Percentiles rank a stretch among this genome's conserved stretches.
These are phyloP conservation scores for Xerocomellus dryophilus DNA, from an alignment of 768 basidiomycete species.

Conservation along the genomic window DNA sequence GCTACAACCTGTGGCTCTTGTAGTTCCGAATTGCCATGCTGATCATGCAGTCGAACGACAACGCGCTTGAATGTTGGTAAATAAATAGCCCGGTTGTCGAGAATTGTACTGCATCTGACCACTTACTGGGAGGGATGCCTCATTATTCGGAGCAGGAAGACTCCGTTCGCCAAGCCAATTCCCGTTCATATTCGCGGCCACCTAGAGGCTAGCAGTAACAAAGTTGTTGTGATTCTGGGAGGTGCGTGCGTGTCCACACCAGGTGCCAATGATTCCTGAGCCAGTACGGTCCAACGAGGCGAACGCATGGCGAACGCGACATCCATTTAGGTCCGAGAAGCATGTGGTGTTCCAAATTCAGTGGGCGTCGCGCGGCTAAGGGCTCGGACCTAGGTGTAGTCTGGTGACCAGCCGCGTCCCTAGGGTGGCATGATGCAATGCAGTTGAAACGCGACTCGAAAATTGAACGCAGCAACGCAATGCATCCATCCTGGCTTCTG, in stretches of 20 bases:
- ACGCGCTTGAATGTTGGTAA: conserved; percentile 9
- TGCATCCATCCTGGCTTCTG: background rate
- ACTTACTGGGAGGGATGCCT: conserved; percentile 3
- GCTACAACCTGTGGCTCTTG: conserved; percentile 3
- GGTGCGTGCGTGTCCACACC: background rate
- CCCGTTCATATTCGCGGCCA: background rate
- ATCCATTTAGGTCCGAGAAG: no score
- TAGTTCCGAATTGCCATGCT: background rate
- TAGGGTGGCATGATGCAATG: background rate
- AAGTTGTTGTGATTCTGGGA: background rate
- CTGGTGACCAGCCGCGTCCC: no score
- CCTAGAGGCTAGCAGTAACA: background rate
- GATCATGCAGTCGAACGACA: conserved; percentile 1
- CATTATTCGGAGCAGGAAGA: background rate
- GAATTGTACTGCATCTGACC: background rate
- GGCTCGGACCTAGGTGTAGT: no score
- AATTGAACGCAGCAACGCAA: no score
- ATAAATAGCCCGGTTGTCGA: background rate
- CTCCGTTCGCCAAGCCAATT: background rate
- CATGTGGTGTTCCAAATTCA: background rate
- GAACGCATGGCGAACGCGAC: background rate
- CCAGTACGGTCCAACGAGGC: conserved; percentile 2
- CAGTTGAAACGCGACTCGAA: no score
- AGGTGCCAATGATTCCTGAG: background rate
- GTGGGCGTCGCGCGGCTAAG: background rate